Base-by-base conservation (phyloP, 192 early-diverging fungal species). In the Spizellomyces sp. region DNA sequence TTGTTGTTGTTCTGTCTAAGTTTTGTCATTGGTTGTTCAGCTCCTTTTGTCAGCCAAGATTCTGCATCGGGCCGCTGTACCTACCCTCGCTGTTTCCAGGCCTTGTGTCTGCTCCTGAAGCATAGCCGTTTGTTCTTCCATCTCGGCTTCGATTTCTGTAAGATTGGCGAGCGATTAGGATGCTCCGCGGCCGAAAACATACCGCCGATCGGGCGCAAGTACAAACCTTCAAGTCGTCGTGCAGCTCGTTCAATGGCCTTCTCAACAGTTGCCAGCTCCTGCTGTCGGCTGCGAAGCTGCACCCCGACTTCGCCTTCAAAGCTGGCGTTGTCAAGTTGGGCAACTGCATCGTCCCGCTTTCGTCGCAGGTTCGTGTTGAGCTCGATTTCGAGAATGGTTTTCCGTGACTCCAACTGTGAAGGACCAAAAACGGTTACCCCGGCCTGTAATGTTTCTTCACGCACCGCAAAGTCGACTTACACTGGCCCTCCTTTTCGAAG, bases 371-470 rank as follows among this genome's bases (percentile, higher is more conserved):
- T 91, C 15, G 87, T 81, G 0, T 84, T 76, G 44, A 96, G 77
- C 73, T 90, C 88, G 73, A 87, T 89, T 69, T 92, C 88, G 9
- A 96, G 66, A 15, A 87, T 81, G 50, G 86, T 90, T 48, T 91
- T 93, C 8, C 84, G 80, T 9, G 83, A 77, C 66, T 93, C 93
- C 45, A 92, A 73, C 88, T 93, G 82, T 0, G 27, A 36, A 36
- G 69, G 27, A 36, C 27, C 27, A 36, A 36, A n/a, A 78, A 27
- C 22, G 60, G 70, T 50, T 56, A 72, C 56, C 63, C 44, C 48
- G 36, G 22, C 15, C 19, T 15, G 15, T 3, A 55, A 55, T 55
- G 52, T 19, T 55, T 0, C 52, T 0, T 55, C 15, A 19, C 15
- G 52, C 52, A 55, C 19, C 0, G 19, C 15, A 55, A 55, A 15